Base-by-base conservation (phyloP, 2,329 filamentous ascomycete genomes). In the Grosmannia clavigera region DNA sequence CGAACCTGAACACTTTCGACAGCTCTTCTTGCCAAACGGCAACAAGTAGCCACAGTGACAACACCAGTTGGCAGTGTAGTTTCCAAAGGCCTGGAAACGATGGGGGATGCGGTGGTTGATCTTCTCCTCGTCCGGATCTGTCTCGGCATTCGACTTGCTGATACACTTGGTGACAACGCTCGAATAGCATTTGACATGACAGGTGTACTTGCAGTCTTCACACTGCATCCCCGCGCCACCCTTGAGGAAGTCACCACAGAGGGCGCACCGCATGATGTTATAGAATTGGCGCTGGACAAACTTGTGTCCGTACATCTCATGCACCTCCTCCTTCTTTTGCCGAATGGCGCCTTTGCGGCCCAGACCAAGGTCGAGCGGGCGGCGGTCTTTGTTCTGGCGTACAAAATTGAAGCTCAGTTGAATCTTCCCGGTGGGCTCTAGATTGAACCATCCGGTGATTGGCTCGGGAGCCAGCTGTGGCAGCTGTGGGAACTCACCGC, bases 111-210 rank as follows among this genome's bases (percentile, higher is more conserved):
- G 89, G 72, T 99, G 94, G 72, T 99, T 99, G 82, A 99, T 95
- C 79, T 97, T 99, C 75, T 96, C 94, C 74, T 99, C 94, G 74
- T 99, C 94, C 27, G 94, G 92, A 72, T 99, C 94, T 6, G 90
- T 95, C 73, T 99, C 94, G 64, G 94, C 92, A 71, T 99, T 99
- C 64, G 92, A 96, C 73, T 99, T 97, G 76, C 92, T 97, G 73
- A 99, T 99, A 76, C 94, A 99, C 75, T 99, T 99, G 64, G 94
- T 99, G 67, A 99, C 94, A 55, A 99, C 94, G 72, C 92, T 95
- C 19, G 84, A 77, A 73, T 97, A 99, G 72, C 94, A 99, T 75
- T 97, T 96, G 68, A 90, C 92, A 74, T 99, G 94, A 74, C 94
- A 99, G 48, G 92, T 97, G 76, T 97, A 97, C 76, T 97, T 97